phyloP scores from a whole-genome alignment of 1,284 basidiomycete genomes.

The Ustilago shanxiensis region DNA sequence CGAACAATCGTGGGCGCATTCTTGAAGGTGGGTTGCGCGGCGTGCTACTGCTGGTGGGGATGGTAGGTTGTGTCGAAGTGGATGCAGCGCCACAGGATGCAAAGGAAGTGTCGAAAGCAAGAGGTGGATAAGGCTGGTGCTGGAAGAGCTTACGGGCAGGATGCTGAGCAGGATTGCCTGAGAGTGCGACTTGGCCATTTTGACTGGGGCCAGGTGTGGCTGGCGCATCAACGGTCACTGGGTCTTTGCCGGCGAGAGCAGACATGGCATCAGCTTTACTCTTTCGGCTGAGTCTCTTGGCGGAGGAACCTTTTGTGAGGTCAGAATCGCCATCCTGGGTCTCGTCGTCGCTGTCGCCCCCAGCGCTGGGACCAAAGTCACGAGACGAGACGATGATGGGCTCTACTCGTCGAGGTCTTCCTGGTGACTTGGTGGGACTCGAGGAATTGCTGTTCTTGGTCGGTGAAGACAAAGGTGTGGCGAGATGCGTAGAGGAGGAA shows the following conservation, averaged over 20 bases:
- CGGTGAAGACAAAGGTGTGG: slow-evolving; percentile 35
- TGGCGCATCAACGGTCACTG: slow-evolving; percentile 4
- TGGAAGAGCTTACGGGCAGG: slow-evolving; percentile 49
- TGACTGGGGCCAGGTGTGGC: slow-evolving; percentile 1
- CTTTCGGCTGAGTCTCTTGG: slow-evolving; percentile 51
- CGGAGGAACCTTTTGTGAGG: slow-evolving; percentile 28
- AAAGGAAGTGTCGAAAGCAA: slow-evolving; percentile 28
- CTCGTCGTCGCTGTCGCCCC: slow-evolving; percentile 40
- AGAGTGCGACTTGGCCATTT: slow-evolving; percentile 6
- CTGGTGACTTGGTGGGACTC: slow-evolving; percentile 42
- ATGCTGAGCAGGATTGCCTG: slow-evolving; percentile 45
- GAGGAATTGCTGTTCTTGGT: slow-evolving; percentile 27
- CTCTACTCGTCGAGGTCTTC: slow-evolving; percentile 34
- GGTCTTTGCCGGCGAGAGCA: slow-evolving; percentile 32
- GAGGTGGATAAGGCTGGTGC: slow-evolving; percentile 36
- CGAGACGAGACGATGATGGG: slow-evolving; percentile 48
- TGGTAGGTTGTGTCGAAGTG: slow-evolving; percentile 23
- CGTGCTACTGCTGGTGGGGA: slow-evolving; percentile 59
- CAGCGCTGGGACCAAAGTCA: slow-evolving; percentile 49
- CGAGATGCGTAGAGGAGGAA: slow-evolving; percentile 21
- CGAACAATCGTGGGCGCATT: slow-evolving; percentile 75
- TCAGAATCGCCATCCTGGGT: slow-evolving; percentile 36
- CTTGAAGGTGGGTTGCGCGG: slow-evolving; percentile 58
- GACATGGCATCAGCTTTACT: slow-evolving; percentile 55
- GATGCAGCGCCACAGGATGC: neutral